These are phyloP conservation scores for Penstemon davidsonii DNA, from an alignment of 257 asterid species.

Conservation along the genomic window DNA sequence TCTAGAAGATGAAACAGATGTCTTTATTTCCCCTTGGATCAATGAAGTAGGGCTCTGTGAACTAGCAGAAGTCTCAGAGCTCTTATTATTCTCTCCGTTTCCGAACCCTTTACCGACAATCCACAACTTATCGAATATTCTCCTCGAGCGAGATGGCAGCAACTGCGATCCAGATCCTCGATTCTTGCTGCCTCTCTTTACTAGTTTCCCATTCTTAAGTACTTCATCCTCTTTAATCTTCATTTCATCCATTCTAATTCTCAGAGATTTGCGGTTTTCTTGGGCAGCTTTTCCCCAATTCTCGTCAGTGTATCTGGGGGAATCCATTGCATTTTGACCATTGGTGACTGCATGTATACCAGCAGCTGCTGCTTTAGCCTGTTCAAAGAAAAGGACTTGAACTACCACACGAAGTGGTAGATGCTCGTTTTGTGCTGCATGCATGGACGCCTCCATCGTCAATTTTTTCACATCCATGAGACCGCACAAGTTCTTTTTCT, in stretches of 20 bases:
- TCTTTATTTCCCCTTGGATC: slow-evolving; percentile 56
- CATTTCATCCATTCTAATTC: slow-evolving; percentile 50
- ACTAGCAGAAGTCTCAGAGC: slow-evolving; percentile 86
- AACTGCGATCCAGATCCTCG: slow-evolving; percentile 54
- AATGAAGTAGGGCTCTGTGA: slow-evolving; percentile 79
- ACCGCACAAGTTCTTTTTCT: slow-evolving; percentile 70
- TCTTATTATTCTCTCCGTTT: slow-evolving; percentile 56
- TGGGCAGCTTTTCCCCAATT: slow-evolving; percentile 44
- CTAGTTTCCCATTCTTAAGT: slow-evolving; percentile 42
- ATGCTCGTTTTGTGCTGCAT: slow-evolving; percentile 87
- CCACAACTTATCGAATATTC: slow-evolving; percentile 83
- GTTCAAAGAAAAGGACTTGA: slow-evolving; percentile 79
- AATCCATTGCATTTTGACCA: slow-evolving; percentile 33
- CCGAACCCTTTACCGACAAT: slow-evolving; percentile 60
- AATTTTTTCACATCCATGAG: slow-evolving; percentile 74
- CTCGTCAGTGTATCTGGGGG: slow-evolving; percentile 38
- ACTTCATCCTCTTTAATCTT: slow-evolving; percentile 50
- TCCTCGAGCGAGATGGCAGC: slow-evolving; percentile 84
- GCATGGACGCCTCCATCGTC: slow-evolving; percentile 68
- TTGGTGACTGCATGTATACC: slow-evolving; percentile 35
- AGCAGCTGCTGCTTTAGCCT: slow-evolving; percentile 63
- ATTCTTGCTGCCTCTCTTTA: slow-evolving; percentile 49
- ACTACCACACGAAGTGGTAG: slow-evolving; percentile 84
- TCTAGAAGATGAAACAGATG: slow-evolving; percentile 53
- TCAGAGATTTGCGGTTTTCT: slow-evolving; percentile 43